Conservation (phyloP, 345 rosid species). For the sweet orange (Citrus sinensis) region DNA sequence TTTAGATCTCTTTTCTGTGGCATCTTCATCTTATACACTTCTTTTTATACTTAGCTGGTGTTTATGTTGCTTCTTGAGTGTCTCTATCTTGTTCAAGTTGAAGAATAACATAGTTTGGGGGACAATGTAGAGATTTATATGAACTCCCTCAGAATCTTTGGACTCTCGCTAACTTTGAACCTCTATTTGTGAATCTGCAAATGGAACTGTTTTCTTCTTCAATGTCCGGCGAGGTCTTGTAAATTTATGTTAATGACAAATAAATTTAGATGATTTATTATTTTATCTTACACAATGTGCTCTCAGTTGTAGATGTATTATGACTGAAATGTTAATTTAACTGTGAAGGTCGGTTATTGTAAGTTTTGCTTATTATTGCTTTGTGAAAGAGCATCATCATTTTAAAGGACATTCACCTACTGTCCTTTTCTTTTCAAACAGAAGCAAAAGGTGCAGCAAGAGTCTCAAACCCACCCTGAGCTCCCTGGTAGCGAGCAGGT, state of each 20-base stretch:
- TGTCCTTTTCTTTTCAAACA: slow-evolving; percentile 25
- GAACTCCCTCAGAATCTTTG: not conserved
- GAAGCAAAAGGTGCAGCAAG: slow-evolving; percentile 67
- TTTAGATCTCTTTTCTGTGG: not conserved
- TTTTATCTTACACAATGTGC: not conserved
- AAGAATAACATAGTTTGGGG: not conserved
- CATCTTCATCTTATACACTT: not conserved
- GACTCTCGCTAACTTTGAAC: not conserved
- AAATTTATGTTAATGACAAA: not conserved
- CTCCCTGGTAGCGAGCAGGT: slow-evolving; percentile 27
- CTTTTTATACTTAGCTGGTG: not conserved
- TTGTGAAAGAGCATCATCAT: not conserved
- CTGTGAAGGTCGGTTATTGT: not conserved
- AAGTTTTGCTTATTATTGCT: not conserved
- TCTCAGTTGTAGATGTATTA: not conserved
- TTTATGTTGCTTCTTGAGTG: not conserved
- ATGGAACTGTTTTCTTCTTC: not conserved
- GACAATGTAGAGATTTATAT: not conserved
- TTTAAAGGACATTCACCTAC: not conserved
- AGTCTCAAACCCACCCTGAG: slow-evolving; percentile 31
- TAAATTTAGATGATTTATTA: not conserved
- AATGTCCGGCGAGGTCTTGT: not conserved
- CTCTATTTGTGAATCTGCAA: not conserved
- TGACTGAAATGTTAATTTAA: not conserved
- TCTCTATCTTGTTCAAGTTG: not conserved